phyloP scores from a whole-genome alignment of 192 early-diverging fungal species.

The Pilaira anomala region DNA sequence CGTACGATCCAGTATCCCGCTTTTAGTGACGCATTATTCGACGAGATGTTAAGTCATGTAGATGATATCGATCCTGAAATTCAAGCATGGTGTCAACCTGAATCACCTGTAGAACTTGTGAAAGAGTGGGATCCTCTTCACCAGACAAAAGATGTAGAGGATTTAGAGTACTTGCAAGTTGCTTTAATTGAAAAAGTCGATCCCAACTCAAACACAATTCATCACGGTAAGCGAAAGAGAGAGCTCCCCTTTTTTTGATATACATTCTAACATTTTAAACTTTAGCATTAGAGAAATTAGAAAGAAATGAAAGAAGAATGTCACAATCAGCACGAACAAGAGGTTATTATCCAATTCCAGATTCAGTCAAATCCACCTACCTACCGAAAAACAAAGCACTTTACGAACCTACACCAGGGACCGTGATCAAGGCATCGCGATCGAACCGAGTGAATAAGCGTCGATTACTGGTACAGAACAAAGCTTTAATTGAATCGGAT shows the following conservation, averaged over 20 bases:
- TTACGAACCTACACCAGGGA: conserved; percentile 27
- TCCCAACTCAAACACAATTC: too few relatives aligned
- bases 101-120: not conserved
- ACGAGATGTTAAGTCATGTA: not conserved
- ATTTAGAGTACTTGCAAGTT: conserved; percentile 43
- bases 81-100: not conserved
- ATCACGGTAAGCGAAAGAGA: not conserved
- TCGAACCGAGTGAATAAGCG: conserved; percentile 68
- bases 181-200: conserved; percentile 34
- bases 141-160: conserved; percentile 39
- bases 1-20: too few relatives aligned
- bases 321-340: conserved; percentile 75
- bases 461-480: conserved; percentile 52
- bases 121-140: conserved; percentile 34
- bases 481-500: conserved; percentile 55
- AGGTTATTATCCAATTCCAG: conserved; percentile 69
- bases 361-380: conserved; percentile 63
- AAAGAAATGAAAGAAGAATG: not conserved
- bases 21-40: too few relatives aligned
- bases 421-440: conserved; percentile 29
- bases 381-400: conserved; percentile 46
- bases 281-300: not conserved
- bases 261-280: too few relatives aligned
- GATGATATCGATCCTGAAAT: not conserved
- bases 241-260: too few relatives aligned